A percentile compares a stretch with the other conserved stretches of the same genome.
Conservation (phyloP, 2,329 filamentous ascomycete genomes). For the Alternaria novae-zelandiae region DNA sequence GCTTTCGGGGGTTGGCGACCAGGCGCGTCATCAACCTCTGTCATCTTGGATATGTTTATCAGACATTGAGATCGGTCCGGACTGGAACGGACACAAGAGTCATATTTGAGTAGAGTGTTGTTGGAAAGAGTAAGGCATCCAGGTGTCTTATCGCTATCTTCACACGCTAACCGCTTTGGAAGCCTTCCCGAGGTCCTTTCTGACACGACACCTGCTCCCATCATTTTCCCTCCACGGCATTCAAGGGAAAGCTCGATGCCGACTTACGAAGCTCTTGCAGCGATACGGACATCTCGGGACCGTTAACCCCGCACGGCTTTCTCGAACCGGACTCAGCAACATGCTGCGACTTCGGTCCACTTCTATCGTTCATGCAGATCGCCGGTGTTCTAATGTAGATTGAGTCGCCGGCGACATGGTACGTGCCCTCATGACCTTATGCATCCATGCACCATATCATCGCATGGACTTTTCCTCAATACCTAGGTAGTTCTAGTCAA, state of each 20-base stretch:
- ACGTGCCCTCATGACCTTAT: neutral
- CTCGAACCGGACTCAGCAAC: neutral
- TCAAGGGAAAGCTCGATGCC: neutral
- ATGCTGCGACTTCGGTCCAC: neutral
- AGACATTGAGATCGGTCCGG: neutral
- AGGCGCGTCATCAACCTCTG: neutral
- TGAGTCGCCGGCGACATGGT: neutral
- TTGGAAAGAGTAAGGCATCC: accelerated
- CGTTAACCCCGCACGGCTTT: neutral
- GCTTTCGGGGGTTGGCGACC: neutral
- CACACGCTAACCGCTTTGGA: neutral
- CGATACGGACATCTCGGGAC: neutral
- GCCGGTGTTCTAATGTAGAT: neutral
- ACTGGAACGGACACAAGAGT: neutral
- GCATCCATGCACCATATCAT: neutral
- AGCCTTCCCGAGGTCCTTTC: neutral
- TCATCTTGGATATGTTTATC: neutral
- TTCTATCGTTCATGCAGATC: neutral
- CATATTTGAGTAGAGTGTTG: neutral
- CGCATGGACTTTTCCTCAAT: neutral
- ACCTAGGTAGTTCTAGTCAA: neutral
- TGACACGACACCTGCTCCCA: neutral
- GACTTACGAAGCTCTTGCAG: neutral
- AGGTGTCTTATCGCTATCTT: neutral
- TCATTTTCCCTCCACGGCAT: neutral